Percentiles rank a stretch among this genome's conserved stretches.
Evolutionary conservation across 495 filamentous ascomycete genomes (phyloP).

Genomic region (Annulohypoxylon stygium): DNA sequence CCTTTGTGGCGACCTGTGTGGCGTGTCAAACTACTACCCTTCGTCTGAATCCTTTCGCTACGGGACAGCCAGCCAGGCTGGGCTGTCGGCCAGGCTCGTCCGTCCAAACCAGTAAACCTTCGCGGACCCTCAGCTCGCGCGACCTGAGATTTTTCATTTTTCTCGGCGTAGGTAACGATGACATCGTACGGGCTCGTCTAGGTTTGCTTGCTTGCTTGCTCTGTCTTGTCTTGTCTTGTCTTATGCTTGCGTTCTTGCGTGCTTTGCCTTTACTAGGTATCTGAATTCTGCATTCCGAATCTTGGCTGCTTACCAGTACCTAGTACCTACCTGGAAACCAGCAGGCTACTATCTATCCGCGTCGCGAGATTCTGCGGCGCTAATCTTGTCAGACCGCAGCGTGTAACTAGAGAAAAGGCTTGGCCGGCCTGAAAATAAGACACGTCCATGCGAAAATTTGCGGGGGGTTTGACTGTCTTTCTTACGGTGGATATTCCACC

Average conservation of each 20-base stretch:
- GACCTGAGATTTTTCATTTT: background rate
- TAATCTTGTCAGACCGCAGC: conserved; percentile 8
- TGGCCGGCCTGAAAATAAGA: background rate
- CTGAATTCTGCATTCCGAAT: no score
- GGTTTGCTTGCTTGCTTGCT: background rate
- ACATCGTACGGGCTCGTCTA: background rate
- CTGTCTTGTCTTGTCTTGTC: background rate
- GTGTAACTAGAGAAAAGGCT: background rate
- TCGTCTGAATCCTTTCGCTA: background rate
- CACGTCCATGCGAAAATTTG: background rate
- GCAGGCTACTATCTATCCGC: background rate
- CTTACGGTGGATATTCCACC: background rate
- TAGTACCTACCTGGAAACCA: no score
- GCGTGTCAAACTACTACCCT: conserved; percentile 7
- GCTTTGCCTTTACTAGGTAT: background rate
- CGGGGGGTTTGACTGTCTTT: background rate
- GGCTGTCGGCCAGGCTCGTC: background rate
- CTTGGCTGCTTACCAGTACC: no score
- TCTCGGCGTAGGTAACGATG: conserved; percentile 1
- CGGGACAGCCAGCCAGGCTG: background rate
- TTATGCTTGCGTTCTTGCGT: background rate
- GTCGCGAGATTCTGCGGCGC: background rate
- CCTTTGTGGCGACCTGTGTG: background rate
- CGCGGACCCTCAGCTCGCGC: background rate
- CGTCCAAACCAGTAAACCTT: background rate